These are phyloP conservation scores for Fusarium concolor DNA, from an alignment of 2,329 filamentous ascomycete species.

Conservation along the genomic window DNA sequence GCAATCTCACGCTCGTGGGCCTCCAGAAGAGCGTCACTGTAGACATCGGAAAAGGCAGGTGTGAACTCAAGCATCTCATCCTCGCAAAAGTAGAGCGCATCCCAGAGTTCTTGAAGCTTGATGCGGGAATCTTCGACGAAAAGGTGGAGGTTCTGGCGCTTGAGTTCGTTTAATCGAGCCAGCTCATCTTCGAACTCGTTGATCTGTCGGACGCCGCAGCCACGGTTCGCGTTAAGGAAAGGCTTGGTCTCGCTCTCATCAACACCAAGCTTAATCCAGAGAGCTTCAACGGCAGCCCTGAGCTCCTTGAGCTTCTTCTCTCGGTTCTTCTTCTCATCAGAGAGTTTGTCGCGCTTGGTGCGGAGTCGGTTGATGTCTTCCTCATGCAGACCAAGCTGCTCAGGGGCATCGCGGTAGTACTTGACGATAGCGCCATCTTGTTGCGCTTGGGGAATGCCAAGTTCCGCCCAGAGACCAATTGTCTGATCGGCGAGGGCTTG, in stretches of 20 bases:
- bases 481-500: constrained; percentile 83
- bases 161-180: constrained; percentile 86
- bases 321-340: constrained; percentile 88
- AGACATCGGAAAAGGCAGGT: constrained; percentile 95
- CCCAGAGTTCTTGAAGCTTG: constrained; percentile 95
- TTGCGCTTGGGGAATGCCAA: constrained; percentile 93
- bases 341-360: constrained; percentile 80
- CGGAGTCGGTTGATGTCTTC: constrained; percentile 82
- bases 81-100: constrained; percentile 91
- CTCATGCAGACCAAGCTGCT: constrained; percentile 92
- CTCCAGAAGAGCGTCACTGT: constrained; percentile 93
- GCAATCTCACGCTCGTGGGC: constrained; percentile 93
- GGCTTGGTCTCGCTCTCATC: constrained; percentile 85
- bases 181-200: constrained; percentile 97
- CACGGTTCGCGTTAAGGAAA: constrained; percentile 88
- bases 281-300: constrained; percentile 78
- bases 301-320: constrained; percentile 83
- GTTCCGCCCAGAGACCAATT: constrained; percentile 94
- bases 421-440: constrained; percentile 90
- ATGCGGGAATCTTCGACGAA: constrained; percentile 95
- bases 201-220: constrained; percentile 89
- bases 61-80: constrained; percentile 99
- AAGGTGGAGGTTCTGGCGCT: constrained; percentile 92
- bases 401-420: constrained; percentile 88
- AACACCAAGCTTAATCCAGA: constrained; percentile 90